Percentiles rank a stretch among this genome's conserved stretches.
Evolutionary conservation across 257 asterid species (phyloP).

Genomic region (Nicotiana benthamiana): DNA sequence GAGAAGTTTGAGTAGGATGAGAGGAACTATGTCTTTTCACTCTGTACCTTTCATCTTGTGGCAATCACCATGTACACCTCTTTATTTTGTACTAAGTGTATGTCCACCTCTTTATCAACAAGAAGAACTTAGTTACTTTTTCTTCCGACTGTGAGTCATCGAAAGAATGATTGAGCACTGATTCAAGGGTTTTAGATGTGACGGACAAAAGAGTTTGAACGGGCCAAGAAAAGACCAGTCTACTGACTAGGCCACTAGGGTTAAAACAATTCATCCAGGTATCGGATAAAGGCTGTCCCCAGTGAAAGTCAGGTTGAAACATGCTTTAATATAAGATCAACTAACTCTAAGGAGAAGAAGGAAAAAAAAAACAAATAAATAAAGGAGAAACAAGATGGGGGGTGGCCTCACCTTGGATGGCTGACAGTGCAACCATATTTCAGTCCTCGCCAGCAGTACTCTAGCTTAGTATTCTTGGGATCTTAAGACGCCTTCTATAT

Average conservation of each 20-base stretch:
- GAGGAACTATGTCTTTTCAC: background rate
- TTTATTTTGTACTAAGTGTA: background rate
- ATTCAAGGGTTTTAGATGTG: background rate
- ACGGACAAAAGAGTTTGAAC: background rate
- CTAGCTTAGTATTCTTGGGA: background rate
- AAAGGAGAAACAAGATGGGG: background rate
- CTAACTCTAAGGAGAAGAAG: background rate
- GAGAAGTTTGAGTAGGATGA: too few relatives aligned
- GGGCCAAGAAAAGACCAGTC: background rate
- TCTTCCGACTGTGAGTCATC: background rate
- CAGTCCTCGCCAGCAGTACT: background rate
- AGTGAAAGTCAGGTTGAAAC: background rate
- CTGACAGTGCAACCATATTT: background rate
- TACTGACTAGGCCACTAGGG: background rate
- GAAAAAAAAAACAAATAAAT: too few relatives aligned
- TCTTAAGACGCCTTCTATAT: background rate
- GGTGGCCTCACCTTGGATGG: background rate
- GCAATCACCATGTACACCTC: background rate
- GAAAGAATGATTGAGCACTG: background rate
- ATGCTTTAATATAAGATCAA: background rate
- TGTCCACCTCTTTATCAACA: background rate
- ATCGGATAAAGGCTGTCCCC: background rate
- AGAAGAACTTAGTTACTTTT: background rate
- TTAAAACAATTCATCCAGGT: background rate
- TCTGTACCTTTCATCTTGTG: background rate